Evolutionary conservation across 768 basidiomycete species (phyloP).

Genomic region (Termitomyces titanicus): DNA sequence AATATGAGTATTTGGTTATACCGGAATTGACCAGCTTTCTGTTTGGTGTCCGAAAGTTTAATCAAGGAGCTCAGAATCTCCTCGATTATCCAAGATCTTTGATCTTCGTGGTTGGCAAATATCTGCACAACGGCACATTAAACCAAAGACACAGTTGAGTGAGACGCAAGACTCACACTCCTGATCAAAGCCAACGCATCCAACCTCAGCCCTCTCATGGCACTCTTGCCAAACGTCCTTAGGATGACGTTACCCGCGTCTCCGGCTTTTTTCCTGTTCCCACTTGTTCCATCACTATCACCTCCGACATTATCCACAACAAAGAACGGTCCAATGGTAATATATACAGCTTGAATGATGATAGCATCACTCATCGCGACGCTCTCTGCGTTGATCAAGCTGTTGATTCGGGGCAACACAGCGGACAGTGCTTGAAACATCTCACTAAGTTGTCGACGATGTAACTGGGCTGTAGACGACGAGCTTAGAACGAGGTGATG

Average conservation of each 20-base stretch:
- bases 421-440: conserved; percentile 71
- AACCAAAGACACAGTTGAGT: background rate
- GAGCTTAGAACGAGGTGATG: conserved; percentile 45
- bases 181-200: conserved; percentile 83
- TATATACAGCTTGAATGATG: conserved; percentile 90
- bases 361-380: conserved; percentile 86
- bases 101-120: conserved; percentile 87
- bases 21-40: conserved; percentile 88
- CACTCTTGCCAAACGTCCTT: conserved; percentile 69
- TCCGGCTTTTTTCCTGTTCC: conserved; percentile 41
- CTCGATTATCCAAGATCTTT: conserved; percentile 96
- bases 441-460: conserved; percentile 55
- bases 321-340: conserved; percentile 93
- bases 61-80: conserved; percentile 90
- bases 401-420: conserved; percentile 70
- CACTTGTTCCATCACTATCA: conserved; percentile 39
- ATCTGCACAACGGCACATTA: conserved; percentile 46
- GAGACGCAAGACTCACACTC: conserved; percentile 52
- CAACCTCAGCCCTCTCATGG: conserved; percentile 77
- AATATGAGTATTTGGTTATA: conserved; percentile 23
- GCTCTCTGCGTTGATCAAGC: conserved; percentile 67
- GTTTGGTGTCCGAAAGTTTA: conserved; percentile 86
- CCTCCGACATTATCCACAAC: conserved; percentile 63
- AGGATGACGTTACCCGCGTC: conserved; percentile 61
- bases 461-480: conserved; percentile 26